Evolutionary conservation across 2,329 filamentous ascomycete genomes (phyloP).

Genomic region (Cercospora nicotianae): DNA sequence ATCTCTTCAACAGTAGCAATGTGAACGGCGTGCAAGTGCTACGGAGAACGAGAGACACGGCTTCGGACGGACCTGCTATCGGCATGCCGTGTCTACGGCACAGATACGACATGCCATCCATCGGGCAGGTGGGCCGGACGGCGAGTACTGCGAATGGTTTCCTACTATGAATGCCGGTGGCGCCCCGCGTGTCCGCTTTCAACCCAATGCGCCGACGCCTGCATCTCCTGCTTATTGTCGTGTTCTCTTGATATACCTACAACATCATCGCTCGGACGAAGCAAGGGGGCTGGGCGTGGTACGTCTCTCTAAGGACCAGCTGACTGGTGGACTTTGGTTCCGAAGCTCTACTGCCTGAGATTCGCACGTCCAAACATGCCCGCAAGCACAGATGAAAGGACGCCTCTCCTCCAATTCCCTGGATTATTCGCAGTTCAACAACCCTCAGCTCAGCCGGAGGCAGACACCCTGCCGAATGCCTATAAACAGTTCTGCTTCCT

Average conservation of each 20-base stretch:
- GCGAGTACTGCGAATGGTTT: not conserved
- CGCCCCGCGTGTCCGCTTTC: not conserved
- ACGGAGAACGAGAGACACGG: not conserved
- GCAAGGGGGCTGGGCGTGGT: not conserved
- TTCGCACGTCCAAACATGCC: conserved; percentile 13
- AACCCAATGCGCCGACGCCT: not conserved
- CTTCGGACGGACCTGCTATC: not conserved
- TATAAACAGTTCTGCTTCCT: conserved; percentile 43
- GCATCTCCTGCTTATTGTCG: not conserved
- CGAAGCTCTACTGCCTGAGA: not conserved
- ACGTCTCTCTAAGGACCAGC: not conserved
- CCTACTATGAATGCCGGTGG: not conserved
- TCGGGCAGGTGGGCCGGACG: not conserved
- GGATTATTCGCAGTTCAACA: conserved; percentile 17
- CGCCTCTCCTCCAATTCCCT: conserved; percentile 35
- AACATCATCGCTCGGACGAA: not conserved
- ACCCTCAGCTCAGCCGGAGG: not conserved
- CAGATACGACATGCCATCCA: not conserved
- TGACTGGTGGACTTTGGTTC: not conserved
- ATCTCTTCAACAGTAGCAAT: not conserved
- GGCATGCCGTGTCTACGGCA: not conserved
- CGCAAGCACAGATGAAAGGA: conserved; percentile 28
- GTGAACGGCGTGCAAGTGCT: not conserved
- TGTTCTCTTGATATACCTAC: not conserved
- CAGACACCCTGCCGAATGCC: conserved; percentile 18